Conservation (phyloP, 495 filamentous ascomycete species). For the Aspergillus indologenus region DNA sequence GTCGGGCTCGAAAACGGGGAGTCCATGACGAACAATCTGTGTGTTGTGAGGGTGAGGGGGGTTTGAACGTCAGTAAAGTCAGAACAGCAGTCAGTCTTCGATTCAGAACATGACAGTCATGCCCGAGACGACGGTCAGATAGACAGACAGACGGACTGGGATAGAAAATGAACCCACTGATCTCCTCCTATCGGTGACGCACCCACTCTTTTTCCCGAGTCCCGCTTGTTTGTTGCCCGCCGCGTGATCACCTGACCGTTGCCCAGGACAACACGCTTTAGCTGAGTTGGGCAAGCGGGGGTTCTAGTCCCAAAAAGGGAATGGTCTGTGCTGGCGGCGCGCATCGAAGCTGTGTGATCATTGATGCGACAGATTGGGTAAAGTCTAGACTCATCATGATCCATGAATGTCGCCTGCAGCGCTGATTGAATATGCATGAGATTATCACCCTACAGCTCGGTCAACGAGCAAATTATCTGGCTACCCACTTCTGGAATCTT, state of each 20-base stretch:
- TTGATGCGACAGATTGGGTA: too few relatives aligned
- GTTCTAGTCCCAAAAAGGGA: constrained; percentile 2
- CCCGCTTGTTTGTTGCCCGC: constrained; percentile 36
- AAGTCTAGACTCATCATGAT: too few relatives aligned
- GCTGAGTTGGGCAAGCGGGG: constrained; percentile 7
- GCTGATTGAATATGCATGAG: constrained; percentile 94
- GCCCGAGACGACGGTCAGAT: constrained; percentile 10
- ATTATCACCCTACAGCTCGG: constrained; percentile 93
- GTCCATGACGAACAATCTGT: constrained; percentile 33
- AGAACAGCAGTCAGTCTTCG: constrained; percentile 1
- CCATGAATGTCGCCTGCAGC: too few relatives aligned
- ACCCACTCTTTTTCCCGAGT: constrained; percentile 21
- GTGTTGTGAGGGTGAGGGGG: constrained; percentile 15
- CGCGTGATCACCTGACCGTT: constrained; percentile 36
- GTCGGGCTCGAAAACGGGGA: constrained; percentile 42
- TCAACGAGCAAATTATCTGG: constrained; percentile 87
- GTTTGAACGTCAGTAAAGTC: constrained; percentile 16
- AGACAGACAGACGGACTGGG: constrained; percentile 17
- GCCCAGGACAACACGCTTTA: constrained; percentile 30
- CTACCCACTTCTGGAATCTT: constrained; percentile 98
- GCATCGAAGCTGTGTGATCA: constrained; percentile 8
- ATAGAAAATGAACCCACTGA: constrained; percentile 13
- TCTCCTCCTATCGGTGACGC: constrained; percentile 31
- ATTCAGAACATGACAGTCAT: constrained; percentile 22
- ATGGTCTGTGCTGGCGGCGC: constrained; percentile 17